Base-by-base conservation (phyloP, 2,329 filamentous ascomycete species). In the Truncatella angustata region DNA sequence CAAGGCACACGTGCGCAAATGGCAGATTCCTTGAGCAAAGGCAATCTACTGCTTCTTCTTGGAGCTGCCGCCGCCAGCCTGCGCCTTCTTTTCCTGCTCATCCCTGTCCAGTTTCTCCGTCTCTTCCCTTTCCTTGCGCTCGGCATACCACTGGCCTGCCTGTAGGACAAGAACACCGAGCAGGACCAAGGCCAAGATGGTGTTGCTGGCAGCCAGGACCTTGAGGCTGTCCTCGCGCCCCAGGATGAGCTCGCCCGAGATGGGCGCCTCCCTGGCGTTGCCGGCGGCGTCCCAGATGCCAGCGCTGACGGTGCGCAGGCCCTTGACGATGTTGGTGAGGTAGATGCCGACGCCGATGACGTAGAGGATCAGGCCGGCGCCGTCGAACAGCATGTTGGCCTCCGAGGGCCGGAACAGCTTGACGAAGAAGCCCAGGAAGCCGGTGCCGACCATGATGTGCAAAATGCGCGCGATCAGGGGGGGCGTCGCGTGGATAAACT, bases 131-230 rank as follows among this genome's bases (percentile, higher is more conserved):
- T 97, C 92, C 75, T 95, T 95, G 67, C 90, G 82, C 80, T 97
- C 92, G 23, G 94, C 94, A 74, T 99, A 99, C 94, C 93, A 97
- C 80, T 97, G 91, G 10, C 94, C 94, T 18, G 91, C 91, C 82
- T 99, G 94, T 65, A 99, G 74, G 30, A 97, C 90, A 58, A 99
- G 70, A 9, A 99, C 90, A 4, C 94, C 94, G 3, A 97, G 86
- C 49, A 99, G 74, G 26, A 99, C 91, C 40, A 99, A 80, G 32
- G 93, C 94, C 52, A 97, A 73, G 67, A 99, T 99, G 3, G 94
- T 97, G 73, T 99, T 96, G 70, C 91, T 96, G 6, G 94, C 94
- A 28, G 91, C 85, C 63, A 97, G 77, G 14, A 99, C 93, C 75
- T 90, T 88, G 62, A 99, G 74, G 64, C 86, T 93, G 69, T 99